Percentiles rank a stretch among this genome's conserved stretches.
phyloP scores from a whole-genome alignment of 1,284 basidiomycete species.

The Tetrapyrgos nigripes region DNA sequence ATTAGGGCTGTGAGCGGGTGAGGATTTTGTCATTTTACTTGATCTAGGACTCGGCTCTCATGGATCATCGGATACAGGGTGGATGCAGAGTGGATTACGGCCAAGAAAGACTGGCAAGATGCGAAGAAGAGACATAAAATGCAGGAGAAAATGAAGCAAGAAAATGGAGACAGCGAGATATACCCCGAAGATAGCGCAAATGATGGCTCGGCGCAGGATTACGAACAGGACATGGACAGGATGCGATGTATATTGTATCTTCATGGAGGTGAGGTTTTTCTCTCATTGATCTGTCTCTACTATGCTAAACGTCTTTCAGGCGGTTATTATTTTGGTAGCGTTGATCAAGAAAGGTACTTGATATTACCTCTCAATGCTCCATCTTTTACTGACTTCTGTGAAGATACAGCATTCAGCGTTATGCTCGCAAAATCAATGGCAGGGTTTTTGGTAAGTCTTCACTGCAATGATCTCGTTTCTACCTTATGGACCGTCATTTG shows the following conservation, averaged over 20 bases:
- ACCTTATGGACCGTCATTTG: slow-evolving; percentile 13
- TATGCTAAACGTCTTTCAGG: slow-evolving; percentile 43
- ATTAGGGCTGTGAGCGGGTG: slow-evolving; percentile 82
- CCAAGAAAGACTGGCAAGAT: slow-evolving; percentile 74
- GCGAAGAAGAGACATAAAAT: slow-evolving; percentile 61
- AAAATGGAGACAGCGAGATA: slow-evolving; percentile 26
- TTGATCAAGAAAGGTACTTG: slow-evolving; percentile 74
- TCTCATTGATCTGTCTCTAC: background rate
- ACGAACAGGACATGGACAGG: slow-evolving; percentile 81
- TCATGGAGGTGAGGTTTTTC: slow-evolving; percentile 69
- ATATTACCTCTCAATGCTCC: background rate
- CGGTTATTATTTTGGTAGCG: slow-evolving; percentile 83
- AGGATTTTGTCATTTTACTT: slow-evolving; percentile 21
- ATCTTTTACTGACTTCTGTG: slow-evolving; percentile 1
- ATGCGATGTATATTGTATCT: slow-evolving; percentile 87
- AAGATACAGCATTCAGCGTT: slow-evolving; percentile 84
- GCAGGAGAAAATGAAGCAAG: slow-evolving; percentile 37
- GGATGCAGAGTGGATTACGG: slow-evolving; percentile 91
- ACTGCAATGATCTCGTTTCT: background rate
- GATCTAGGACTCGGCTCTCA: background rate
- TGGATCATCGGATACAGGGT: slow-evolving; percentile 51
- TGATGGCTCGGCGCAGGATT: slow-evolving; percentile 36
- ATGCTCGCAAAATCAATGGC: slow-evolving; percentile 90
- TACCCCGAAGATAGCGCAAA: slow-evolving; percentile 28
- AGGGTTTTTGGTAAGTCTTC: slow-evolving; percentile 75